Evolutionary conservation across 2,329 filamentous ascomycete species (phyloP), one percentile per base, ranked within the genome.

Genomic region (Neonectria coccinea): DNA sequence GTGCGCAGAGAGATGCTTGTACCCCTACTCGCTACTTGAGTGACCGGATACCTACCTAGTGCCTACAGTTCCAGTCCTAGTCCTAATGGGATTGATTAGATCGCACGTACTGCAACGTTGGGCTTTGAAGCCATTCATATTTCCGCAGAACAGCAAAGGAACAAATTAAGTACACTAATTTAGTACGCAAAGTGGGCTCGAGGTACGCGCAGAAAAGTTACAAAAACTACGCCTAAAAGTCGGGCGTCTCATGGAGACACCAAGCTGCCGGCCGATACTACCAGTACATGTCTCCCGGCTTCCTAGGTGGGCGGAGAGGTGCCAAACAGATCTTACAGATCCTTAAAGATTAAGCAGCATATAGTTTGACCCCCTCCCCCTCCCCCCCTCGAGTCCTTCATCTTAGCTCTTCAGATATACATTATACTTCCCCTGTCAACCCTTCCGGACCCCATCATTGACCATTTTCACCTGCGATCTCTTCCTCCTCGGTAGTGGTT

Each of bases 401-500:
- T 20, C n/a, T 20, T 42, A 8, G 16, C 39, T 5, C n/a, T 20
- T 20, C 16, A 11, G 16, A 41, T 10, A 41, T 18, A 41, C 10
- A 41, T 18, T n/a, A 1, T 16, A 47, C 11, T 12, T 16, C 18
- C n/a, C 27, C 25, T 4, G 9, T 25, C 45, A 2, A 4, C 9
- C 14, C 25, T 8, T n/a, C 14, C 16, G 3, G 14, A 14, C 14
- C 45, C 16, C 29, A 12, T 12, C 47, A 27, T 31, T n/a, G 16
- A 20, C 16, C 29, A 51, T 9, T 6, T 52, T 60, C 66, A 74
- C 39, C 73, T 73, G 20, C 73, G 74, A 22, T 70, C 65, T 27
- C 73, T 67, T 14, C 67, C 67, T 27, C 70, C 73, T 58, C 65
- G 54, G 55, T 72, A 65, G 33, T 72, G 39, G 20, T 66, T 67